These are phyloP conservation scores for Leccinellum rugosiceps DNA, from an alignment of 768 basidiomycete species.

Conservation along the genomic window DNA sequence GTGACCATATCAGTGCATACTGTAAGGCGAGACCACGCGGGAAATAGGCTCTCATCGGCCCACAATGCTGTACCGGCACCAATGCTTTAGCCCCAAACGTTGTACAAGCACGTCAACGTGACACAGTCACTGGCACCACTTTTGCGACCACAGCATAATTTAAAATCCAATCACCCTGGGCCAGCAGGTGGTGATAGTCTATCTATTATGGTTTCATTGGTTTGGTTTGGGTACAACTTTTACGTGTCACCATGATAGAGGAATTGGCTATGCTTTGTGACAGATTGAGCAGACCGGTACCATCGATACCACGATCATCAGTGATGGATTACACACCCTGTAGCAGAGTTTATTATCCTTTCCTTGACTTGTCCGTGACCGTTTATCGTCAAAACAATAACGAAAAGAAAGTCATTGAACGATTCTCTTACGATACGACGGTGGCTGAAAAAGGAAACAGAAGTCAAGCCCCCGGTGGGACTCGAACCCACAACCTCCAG, in stretches of 20 bases:
- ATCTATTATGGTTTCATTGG: background rate
- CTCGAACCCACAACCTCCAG: slow-evolving; percentile 88
- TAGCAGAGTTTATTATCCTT: background rate
- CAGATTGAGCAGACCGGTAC: slow-evolving; percentile 7
- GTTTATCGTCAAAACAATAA: background rate
- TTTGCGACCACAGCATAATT: background rate
- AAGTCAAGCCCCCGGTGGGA: slow-evolving; percentile 68
- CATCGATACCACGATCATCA: background rate
- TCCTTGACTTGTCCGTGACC: background rate
- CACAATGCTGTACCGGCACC: background rate
- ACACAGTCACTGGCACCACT: background rate
- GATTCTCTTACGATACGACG: too few relatives aligned
- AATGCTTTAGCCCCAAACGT: background rate
- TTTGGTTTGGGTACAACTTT: slow-evolving; percentile 12
- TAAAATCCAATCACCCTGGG: background rate
- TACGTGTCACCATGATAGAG: slow-evolving; percentile 18
- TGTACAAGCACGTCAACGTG: background rate
- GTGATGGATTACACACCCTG: background rate
- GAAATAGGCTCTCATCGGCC: background rate
- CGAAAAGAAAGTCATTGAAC: background rate
- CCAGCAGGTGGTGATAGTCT: background rate
- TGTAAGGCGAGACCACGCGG: background rate
- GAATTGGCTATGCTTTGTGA: slow-evolving; percentile 7
- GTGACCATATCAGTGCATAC: background rate
- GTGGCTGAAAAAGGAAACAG: slow-evolving; percentile 10